A percentile compares a stretch with the other conserved stretches of the same genome.
These are phyloP conservation scores for Alternaria conjuncta DNA, from an alignment of 2,329 filamentous ascomycete species.

Conservation along the genomic window DNA sequence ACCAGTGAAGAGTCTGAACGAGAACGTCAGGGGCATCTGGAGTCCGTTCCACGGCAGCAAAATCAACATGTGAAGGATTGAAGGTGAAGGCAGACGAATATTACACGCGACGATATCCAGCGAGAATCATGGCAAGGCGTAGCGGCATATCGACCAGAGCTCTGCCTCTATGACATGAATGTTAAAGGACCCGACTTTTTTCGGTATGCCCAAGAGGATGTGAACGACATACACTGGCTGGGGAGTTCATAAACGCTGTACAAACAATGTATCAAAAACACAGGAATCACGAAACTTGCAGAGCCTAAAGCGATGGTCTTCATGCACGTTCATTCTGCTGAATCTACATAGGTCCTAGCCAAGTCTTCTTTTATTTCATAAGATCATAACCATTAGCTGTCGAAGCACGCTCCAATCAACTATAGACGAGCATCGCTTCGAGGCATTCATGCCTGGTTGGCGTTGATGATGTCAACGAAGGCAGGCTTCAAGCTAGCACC, in stretches of 20 bases:
- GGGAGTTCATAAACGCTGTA: constrained; percentile 26
- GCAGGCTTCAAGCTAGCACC: constrained; percentile 97
- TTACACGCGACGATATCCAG: neutral
- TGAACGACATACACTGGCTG: neutral
- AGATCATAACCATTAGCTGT: neutral
- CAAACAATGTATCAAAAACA: constrained; percentile 24
- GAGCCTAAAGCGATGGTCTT: neutral
- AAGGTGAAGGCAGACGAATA: neutral
- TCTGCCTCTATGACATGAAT: neutral
- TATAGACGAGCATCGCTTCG: constrained; percentile 49
- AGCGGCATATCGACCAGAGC: neutral
- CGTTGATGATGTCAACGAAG: constrained; percentile 77
- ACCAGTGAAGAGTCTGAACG: constrained; percentile 66
- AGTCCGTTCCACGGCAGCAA: constrained; percentile 66
- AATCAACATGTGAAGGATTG: constrained; percentile 32
- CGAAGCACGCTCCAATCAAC: constrained; percentile 10
- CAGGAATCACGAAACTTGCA: neutral
- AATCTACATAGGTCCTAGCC: neutral
- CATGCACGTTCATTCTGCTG: constrained; percentile 11
- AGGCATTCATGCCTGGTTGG: constrained; percentile 52
- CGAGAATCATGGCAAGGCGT: neutral
- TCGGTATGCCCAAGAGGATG: neutral
- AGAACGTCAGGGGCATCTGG: constrained; percentile 71
- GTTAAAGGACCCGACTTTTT: neutral
- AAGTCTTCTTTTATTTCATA: neutral